Percentiles rank a stretch among this genome's conserved stretches.
Conservation (phyloP, 169 alveolate genomes). For the Blepharisma undulans region DNA sequence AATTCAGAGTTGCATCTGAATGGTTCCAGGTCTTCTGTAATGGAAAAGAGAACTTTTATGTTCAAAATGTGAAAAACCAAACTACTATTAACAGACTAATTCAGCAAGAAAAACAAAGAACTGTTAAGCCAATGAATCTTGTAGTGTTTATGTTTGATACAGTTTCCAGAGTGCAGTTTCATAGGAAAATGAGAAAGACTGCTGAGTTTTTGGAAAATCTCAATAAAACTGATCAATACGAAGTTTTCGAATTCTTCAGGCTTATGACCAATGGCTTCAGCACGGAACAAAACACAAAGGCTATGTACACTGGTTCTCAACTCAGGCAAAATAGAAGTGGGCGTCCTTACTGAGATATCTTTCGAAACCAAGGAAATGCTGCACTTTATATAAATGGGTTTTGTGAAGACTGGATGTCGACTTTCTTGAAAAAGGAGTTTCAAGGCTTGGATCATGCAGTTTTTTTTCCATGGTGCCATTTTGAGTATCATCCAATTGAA, state of each 20-base stretch:
- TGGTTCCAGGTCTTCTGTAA: constrained; percentile 31
- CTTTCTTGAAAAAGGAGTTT: neutral
- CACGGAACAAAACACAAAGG: constrained; percentile 10
- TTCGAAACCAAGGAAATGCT: neutral
- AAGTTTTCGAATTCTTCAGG: constrained; percentile 18
- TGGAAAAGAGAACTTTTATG: constrained; percentile 13
- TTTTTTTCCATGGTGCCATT: constrained; percentile 1
- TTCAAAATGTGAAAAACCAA: neutral
- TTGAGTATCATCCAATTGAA: constrained; percentile 41
- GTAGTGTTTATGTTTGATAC: constrained; percentile 26
- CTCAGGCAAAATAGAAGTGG: constrained; percentile 14
- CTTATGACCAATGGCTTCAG: neutral
- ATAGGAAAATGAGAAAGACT: constrained; percentile 6
- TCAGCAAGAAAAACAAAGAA: neutral
- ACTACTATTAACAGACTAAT: neutral
- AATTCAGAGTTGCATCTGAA: neutral
- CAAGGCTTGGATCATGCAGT: neutral
- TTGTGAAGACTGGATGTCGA: constrained; percentile 24
- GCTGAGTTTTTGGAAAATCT: neutral
- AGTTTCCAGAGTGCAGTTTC: neutral
- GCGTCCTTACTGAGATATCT: neutral
- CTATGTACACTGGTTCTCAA: constrained; percentile 10
- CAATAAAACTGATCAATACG: neutral
- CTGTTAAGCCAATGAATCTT: neutral
- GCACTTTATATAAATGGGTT: constrained; percentile 2